Conservation (phyloP, 2,329 filamentous ascomycete genomes). For the Fusarium compactum region DNA sequence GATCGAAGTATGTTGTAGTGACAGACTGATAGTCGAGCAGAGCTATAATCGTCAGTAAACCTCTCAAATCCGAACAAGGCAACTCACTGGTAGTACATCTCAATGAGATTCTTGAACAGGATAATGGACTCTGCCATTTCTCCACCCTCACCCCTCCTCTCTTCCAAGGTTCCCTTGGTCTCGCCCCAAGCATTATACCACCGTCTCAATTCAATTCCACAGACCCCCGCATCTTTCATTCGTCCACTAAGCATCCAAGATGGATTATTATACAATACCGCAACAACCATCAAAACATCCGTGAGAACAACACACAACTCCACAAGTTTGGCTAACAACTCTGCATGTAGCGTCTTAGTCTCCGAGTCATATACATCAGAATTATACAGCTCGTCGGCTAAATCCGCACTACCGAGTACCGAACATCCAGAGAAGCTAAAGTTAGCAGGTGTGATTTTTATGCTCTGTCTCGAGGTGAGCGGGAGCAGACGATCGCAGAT, state of each 20-base stretch:
- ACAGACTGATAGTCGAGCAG: slow-evolving; percentile 35
- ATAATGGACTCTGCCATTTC: slow-evolving; percentile 28
- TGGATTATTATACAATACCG: slow-evolving; percentile 41
- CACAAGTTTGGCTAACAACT: slow-evolving; percentile 40
- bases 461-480: slow-evolving; percentile 41
- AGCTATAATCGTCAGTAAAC: slow-evolving; percentile 1
- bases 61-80: rapidly evolving
- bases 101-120: slow-evolving; percentile 42
- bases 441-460: slow-evolving; percentile 43
- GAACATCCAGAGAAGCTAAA: slow-evolving; percentile 42
- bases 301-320: slow-evolving; percentile 44
- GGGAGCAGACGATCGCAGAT: slow-evolving; percentile 42
- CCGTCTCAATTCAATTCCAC: slow-evolving; percentile 34
- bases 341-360: slow-evolving; percentile 35
- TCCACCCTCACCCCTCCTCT: slow-evolving; percentile 13
- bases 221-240: slow-evolving; percentile 39
- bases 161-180: slow-evolving; percentile 30
- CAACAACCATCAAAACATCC: slow-evolving; percentile 39
- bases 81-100: slow-evolving; percentile 47
- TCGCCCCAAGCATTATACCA: slow-evolving; percentile 43
- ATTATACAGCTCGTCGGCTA: slow-evolving; percentile 38
- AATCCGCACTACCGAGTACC: slow-evolving; percentile 30
- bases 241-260: slow-evolving; percentile 36
- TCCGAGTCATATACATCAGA: slow-evolving; percentile 43
- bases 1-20: slow-evolving; percentile 43